A percentile compares a stretch with the other conserved stretches of the same genome.
Conservation (phyloP, 768 basidiomycete genomes). For the Tulasnella sp. region DNA sequence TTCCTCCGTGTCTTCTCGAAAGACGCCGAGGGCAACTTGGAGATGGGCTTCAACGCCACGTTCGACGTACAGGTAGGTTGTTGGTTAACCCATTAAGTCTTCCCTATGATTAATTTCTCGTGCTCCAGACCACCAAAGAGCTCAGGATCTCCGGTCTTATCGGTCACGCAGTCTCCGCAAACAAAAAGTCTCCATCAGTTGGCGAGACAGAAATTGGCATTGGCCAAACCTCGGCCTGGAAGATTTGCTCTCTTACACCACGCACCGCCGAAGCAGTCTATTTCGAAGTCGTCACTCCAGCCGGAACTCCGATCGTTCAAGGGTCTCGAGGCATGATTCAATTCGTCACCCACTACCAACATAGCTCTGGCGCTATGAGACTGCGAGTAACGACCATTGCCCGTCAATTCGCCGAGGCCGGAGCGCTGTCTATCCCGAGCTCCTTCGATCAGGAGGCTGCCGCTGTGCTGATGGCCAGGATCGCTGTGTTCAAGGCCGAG, state of each 20-base stretch:
- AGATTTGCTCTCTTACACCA: conserved; percentile 85
- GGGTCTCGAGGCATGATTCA: conserved; percentile 93
- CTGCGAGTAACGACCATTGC: conserved; percentile 98
- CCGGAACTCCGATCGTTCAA: conserved; percentile 84
- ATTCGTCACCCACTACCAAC: conserved; percentile 98
- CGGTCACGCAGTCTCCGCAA: conserved; percentile 94
- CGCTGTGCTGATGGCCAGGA: conserved; percentile 96
- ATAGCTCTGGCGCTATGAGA: conserved; percentile 90
- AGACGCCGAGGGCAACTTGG: conserved; percentile 84
- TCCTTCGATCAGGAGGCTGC: conserved; percentile 98
- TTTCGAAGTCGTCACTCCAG: conserved; percentile 97
- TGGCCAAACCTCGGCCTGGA: conserved; percentile 98
- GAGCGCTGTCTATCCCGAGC: conserved; percentile 86
- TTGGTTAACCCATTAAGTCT: not conserved
- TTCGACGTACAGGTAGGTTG: conserved; percentile 86
- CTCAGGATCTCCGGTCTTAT: conserved; percentile 97
- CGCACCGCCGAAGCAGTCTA: conserved; percentile 87
- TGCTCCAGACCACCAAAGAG: conserved; percentile 87
- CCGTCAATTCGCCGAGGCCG: conserved; percentile 94
- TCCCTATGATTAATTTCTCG: not conserved
- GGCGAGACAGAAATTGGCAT: conserved; percentile 99
- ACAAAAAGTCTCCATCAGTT: conserved; percentile 93
- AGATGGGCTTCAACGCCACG: conserved; percentile 99
- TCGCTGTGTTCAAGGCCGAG: conserved; percentile 98
- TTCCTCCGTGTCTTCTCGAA: conserved; percentile 91